Conservation (phyloP, 805 yeast species). For the Yarrowia deformans region DNA sequence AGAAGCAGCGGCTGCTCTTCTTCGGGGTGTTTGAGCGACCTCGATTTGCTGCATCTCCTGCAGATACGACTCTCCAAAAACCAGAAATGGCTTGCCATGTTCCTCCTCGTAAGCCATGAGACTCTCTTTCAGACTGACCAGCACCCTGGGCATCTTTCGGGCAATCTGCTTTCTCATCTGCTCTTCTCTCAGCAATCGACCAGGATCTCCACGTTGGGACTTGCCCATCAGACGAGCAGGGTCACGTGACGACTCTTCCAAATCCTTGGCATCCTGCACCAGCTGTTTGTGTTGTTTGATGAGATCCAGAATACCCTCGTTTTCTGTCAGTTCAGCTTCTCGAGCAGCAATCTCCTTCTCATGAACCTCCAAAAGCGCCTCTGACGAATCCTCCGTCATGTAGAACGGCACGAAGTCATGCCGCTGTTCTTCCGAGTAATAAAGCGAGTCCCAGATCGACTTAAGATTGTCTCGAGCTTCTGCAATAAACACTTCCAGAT, state of each 20-base stretch:
- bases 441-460: constrained; percentile 67
- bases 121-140: constrained; percentile 59
- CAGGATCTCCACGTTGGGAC: constrained; percentile 57
- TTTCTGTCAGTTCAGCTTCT: constrained; percentile 57
- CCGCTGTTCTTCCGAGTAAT: constrained; percentile 62
- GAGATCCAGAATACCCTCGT: constrained; percentile 63
- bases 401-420: constrained; percentile 56
- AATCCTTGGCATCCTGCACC: constrained; percentile 63
- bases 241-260: constrained; percentile 76
- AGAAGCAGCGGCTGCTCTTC: constrained; percentile 1
- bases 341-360: constrained; percentile 66
- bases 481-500: constrained; percentile 70
- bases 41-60: constrained; percentile 6
- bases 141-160: constrained; percentile 71
- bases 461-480: constrained; percentile 67
- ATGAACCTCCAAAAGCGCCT: constrained; percentile 65
- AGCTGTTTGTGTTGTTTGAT: constrained; percentile 64
- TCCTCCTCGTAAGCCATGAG: constrained; percentile 58
- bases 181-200: constrained; percentile 81
- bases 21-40: constrained; percentile 9
- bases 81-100: constrained; percentile 47
- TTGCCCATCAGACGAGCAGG: constrained; percentile 78
- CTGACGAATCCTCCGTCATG: constrained; percentile 59
- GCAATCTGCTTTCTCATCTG: constrained; percentile 70
- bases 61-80: constrained; percentile 55